These are phyloP conservation scores for Phytophthora pistaciae DNA, from an alignment of 352 stramenopile species.

Conservation along the genomic window DNA sequence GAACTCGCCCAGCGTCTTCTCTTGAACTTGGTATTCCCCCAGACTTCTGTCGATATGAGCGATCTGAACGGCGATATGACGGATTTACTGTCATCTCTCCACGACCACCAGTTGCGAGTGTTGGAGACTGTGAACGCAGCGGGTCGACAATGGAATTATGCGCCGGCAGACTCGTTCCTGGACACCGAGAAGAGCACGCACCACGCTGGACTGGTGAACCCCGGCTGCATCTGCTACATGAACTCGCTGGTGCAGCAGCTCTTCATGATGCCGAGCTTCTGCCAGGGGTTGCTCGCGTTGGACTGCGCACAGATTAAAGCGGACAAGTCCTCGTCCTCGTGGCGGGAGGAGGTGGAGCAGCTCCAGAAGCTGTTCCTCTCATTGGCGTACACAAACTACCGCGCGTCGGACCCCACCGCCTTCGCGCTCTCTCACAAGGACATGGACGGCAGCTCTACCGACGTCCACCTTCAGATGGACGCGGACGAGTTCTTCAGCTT, in stretches of 20 bases:
- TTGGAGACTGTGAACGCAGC: slow-evolving; percentile 32
- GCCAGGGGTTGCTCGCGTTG: slow-evolving; percentile 51
- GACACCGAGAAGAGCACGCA: slow-evolving; percentile 25
- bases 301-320: slow-evolving; percentile 25
- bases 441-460: slow-evolving; percentile 75
- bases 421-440: slow-evolving; percentile 80
- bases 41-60: neutral
- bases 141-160: slow-evolving; percentile 73
- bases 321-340: slow-evolving; percentile 27
- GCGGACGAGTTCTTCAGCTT: slow-evolving; percentile 87
- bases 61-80: slow-evolving; percentile 17
- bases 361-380: slow-evolving; percentile 79
- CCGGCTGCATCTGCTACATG: slow-evolving; percentile 99
- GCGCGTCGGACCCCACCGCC: slow-evolving; percentile 62
- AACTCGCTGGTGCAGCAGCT: slow-evolving; percentile 98
- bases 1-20: slow-evolving; percentile 26
- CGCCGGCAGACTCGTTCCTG: slow-evolving; percentile 55
- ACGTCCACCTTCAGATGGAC: slow-evolving; percentile 85
- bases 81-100: slow-evolving; percentile 25
- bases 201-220: slow-evolving; percentile 95
- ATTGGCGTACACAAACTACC: slow-evolving; percentile 52
- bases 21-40: slow-evolving; percentile 27
- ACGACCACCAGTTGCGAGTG: slow-evolving; percentile 38
- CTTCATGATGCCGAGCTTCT: slow-evolving; percentile 85
- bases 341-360: slow-evolving; percentile 63